phyloP scores from a whole-genome alignment of 2,329 filamentous ascomycete species.

The Fusarium nisikadoi region DNA sequence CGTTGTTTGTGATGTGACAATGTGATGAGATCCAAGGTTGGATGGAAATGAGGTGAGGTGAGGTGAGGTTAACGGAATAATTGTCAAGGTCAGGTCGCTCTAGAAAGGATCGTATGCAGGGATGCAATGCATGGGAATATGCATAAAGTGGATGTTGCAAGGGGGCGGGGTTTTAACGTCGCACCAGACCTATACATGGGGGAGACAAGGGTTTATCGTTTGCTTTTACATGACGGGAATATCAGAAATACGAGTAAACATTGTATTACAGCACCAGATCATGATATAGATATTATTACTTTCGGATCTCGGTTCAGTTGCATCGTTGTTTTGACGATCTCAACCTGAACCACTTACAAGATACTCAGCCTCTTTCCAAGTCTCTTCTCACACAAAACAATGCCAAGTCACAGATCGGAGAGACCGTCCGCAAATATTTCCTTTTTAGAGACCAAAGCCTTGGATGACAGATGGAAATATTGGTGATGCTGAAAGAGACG shows the following conservation, averaged over 20 bases:
- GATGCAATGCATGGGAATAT: constrained; percentile 32
- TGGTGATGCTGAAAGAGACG: constrained; percentile 5
- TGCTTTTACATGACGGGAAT: constrained; percentile 21
- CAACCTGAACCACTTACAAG: background rate
- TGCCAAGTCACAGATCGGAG: constrained; percentile 9
- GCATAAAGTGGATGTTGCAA: constrained; percentile 38
- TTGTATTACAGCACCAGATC: background rate
- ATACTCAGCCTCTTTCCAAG: background rate
- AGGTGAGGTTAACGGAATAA: background rate
- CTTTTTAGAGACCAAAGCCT: constrained; percentile 5
- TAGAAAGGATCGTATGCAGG: constrained; percentile 15
- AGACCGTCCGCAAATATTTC: background rate
- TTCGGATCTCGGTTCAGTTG: background rate
- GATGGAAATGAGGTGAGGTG: background rate
- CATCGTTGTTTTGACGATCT: background rate
- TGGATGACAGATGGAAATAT: background rate
- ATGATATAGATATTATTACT: background rate
- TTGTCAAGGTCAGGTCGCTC: background rate
- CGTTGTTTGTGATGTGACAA: constrained; percentile 5
- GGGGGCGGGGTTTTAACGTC: constrained; percentile 25
- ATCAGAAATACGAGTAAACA: constrained; percentile 14
- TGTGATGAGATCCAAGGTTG: constrained; percentile 16
- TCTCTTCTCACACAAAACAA: background rate
- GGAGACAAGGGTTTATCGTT: constrained; percentile 22
- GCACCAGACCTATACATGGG: constrained; percentile 19